Evolutionary conservation across 129 eudicot genomes (phyloP), one percentile per base, ranked within the genome.

Genomic region (Silybum marianum): DNA sequence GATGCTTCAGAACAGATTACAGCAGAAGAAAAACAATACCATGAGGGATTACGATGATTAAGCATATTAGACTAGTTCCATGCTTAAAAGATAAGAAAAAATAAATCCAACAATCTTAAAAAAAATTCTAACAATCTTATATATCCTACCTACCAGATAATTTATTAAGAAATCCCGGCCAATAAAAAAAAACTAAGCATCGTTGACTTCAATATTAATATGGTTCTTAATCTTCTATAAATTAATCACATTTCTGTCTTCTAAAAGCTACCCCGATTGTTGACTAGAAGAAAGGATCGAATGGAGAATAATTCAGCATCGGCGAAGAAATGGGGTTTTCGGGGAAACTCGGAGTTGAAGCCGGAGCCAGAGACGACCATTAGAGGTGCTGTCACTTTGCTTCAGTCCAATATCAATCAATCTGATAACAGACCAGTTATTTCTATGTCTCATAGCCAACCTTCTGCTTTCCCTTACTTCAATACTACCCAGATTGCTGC

Each of bases 391-490:
- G 85, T 84, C 1, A 71, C 68, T 25, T 69, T 76, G 86, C 72
- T 90, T 19, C 62, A 69, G 74, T 77, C 73, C 0, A 90, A 83
- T 54, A 88, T 90, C 79, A 51, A 90, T 73, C 48, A 71, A 58
- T 48, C 80, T 4, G 90, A 87, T 67, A 54, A 84, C 23, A 80
- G 88, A 71, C 81, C 84, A 19, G 75, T 79, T 28, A 62, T 90
- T 76, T 89, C 89, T 36, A 74, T 90, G 28, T 84, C 83, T 69
- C 86, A 87, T 25, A 89, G 91, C 34, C 91, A 90, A 25, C 91
- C 93, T 9, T 87, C 93, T n/a, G 88, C 88, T 40, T 90, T 87
- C 75, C 89, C 93, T 0, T 90, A 86, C 81, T 90, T 90, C 65
- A 84, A 88, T 8, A 90, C 91, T 42, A 51, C 88, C 54, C 69